These are phyloP conservation scores for Scenedesmus sp. DNA, from an alignment of 163 green algal species.

Conservation along the genomic window DNA sequence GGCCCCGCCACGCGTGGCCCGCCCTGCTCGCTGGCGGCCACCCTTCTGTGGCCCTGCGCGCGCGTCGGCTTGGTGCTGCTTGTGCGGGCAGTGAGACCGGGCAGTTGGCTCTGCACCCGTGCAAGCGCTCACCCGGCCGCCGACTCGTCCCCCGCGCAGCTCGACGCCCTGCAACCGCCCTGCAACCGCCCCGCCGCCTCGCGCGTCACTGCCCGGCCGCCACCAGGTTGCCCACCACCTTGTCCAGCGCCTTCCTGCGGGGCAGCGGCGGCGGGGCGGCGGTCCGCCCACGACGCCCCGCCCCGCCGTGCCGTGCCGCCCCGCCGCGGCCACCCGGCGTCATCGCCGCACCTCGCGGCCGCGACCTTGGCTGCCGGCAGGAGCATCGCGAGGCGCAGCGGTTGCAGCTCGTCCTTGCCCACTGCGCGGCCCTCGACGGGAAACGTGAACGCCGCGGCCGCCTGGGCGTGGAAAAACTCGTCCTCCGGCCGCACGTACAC, in stretches of 20 bases:
- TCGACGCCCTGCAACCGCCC: too few relatives aligned
- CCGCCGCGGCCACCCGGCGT: not conserved
- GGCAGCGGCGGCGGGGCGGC: not conserved
- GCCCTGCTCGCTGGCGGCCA: too few relatives aligned
- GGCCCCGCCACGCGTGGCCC: too few relatives aligned
- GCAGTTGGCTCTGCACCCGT: too few relatives aligned
- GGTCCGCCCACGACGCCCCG: not conserved
- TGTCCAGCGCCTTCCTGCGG: conserved; percentile 25
- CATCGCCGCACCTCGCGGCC: conserved; percentile 45
- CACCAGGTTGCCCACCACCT: conserved; percentile 26
- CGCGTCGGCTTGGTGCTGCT: too few relatives aligned
- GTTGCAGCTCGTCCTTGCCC: conserved; percentile 73
- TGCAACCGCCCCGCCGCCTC: too few relatives aligned
- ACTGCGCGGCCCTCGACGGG: conserved; percentile 60
- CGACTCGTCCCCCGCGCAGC: too few relatives aligned
- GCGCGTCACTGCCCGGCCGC: not conserved
- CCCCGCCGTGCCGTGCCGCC: not conserved
- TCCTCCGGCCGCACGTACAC: conserved; percentile 88
- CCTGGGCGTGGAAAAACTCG: conserved; percentile 83
- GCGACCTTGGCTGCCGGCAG: conserved; percentile 58
- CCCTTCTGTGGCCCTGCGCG: too few relatives aligned
- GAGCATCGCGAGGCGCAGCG: conserved; percentile 72
- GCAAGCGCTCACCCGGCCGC: too few relatives aligned
- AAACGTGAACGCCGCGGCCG: conserved; percentile 76
- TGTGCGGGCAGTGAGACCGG: too few relatives aligned